Base-by-base conservation (phyloP, 2,329 filamentous ascomycete genomes). In the Beauveria caledonica region DNA sequence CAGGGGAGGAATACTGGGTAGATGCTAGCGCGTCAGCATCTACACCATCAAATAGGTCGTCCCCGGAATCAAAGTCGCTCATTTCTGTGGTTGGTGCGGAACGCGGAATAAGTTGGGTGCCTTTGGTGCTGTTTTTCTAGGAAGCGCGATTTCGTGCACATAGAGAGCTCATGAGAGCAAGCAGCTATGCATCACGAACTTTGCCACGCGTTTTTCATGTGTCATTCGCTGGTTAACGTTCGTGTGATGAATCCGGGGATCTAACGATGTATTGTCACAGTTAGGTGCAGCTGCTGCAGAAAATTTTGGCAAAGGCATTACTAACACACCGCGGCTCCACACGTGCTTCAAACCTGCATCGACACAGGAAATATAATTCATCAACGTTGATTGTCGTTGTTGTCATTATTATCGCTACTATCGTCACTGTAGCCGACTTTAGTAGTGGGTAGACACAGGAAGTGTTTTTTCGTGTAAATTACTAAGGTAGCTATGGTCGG, bases 61-160 rank as follows among this genome's bases (percentile, higher is more conserved):
- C 68, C 1, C 67, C 68, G 3, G 67, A 67, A 23, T 67, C 67
- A 10, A 70, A 70, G 1, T 66, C 68, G 15, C 53, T 56, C 53
- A 56, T 56, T 27, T 23, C 46, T 3, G 25, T 46, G 17, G 7
- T 3, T 15, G 19, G 23, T 56, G 27, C 4, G n/a, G 50, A 13
- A 46, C 15, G 19, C 17, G n/a, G 11, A 27, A 15, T 7, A 5
- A 6, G 15, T 15, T 19, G 27, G 53, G 13, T 23, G 25, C 9
- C 13, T 17, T 49, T 49, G 33, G 33, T 15, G 33, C 13, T 36
- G 33, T 36, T 3, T 10, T 17, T 15, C 11, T 19, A 42, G 21
- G 23, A 7, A 2, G 25, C 25, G 11, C 42, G 40, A 36, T 46
- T 6, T 25, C 42, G 27, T 46, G 53, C 42, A 21, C 5, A 44